Base-by-base conservation (phyloP, 2,329 filamentous ascomycete species). In the Fusarium sp. region DNA sequence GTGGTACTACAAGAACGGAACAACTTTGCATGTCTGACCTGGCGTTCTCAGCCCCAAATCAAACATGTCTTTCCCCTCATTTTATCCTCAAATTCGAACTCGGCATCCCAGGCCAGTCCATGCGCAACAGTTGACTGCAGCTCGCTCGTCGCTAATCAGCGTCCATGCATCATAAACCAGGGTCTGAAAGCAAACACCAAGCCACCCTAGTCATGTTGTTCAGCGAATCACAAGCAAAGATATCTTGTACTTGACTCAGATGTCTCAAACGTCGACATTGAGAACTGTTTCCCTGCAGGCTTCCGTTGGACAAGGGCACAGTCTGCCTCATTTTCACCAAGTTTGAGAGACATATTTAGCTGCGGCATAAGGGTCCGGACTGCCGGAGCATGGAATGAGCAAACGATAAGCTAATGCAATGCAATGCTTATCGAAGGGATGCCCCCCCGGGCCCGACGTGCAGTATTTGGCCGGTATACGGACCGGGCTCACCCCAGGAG, bases 341-440 rank as follows among this genome's bases (percentile, higher is more conserved):
- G 20, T 26, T n/a, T 42, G 34, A 53, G 54, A 66, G 63, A 52
- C 26, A 48, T 20, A 31, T 39, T 53, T 42, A 48, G 33, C 40
- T 40, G 49, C 62, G 56, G 56, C 49, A 55, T 45, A 46, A 49
- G 63, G 39, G 56, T 62, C 63, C 63, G 61, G 62, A 31, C 62
- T 61, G 62, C 66, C 57, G 52, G 62, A 51, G 61, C 39, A 33
- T 69, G 36, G 31, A 58, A 46, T 50, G 46, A 28, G 42, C 66
- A 58, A 56, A 54, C 58, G 52, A 63, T 59, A 34, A 31, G 38
- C 63, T 64, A 68, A 54, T 63, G 57, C 62, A 58, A 58, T 70
- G 57, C 42, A 65, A 63, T 59, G 62, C 62, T 62, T 66, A 66
- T 66, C 63, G 56, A 62, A 34, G 17, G 49, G 50, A 20, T 17